These are phyloP conservation scores for Scutellaria minor DNA, from an alignment of 257 asterid species.

Conservation along the genomic window DNA sequence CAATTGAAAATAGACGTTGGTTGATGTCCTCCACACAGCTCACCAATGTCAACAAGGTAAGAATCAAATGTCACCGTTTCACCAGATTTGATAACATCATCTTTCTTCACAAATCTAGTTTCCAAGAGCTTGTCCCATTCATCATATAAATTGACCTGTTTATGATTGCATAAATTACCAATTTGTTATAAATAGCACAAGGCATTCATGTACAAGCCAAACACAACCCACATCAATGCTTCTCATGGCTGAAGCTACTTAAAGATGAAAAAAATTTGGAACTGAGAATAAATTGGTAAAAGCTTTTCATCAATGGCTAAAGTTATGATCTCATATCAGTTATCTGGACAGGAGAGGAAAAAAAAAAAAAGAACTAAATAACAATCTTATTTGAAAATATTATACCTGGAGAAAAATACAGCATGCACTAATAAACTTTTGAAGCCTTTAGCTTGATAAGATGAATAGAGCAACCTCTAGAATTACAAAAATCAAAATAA, in stretches of 20 bases:
- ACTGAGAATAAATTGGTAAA: conserved; percentile 21
- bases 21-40: conserved; percentile 55
- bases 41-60: conserved; percentile 82
- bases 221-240: conserved; percentile 12
- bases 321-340: conserved; percentile 18
- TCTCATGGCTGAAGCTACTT: conserved; percentile 29
- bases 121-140: conserved; percentile 73
- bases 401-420: conserved; percentile 1
- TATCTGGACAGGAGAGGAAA: neutral
- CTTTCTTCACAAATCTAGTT: conserved; percentile 73
- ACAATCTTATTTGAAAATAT: neutral
- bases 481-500: conserved; percentile 17
- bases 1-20: conserved; percentile 37
- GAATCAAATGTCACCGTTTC: conserved; percentile 66
- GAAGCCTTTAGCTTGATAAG: conserved; percentile 19
- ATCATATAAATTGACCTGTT: conserved; percentile 76
- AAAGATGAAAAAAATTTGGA: conserved; percentile 6
- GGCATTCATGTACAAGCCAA: conserved; percentile 7
- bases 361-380: conserved; percentile 1
- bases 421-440: neutral
- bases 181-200: conserved; percentile 2
- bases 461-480: conserved; percentile 16
- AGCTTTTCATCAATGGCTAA: conserved; percentile 14
- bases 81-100: conserved; percentile 63
- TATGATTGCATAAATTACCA: conserved; percentile 12